Evolutionary conservation across 208 protist genomes (phyloP).

Genomic region (Crithidia expoeki): DNA sequence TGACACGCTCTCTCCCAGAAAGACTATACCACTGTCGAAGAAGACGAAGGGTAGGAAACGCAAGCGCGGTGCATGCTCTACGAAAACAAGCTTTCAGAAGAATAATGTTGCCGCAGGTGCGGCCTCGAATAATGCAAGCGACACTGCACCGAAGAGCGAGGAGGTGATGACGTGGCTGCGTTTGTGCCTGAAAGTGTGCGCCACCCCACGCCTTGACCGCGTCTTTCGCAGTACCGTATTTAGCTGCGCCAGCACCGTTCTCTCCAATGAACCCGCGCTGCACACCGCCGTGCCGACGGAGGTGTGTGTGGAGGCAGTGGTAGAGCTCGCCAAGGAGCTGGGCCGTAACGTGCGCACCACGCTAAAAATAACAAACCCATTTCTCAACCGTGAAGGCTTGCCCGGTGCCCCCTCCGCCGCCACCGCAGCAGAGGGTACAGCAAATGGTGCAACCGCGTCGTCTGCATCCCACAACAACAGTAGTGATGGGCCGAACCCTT

Average conservation of each 20-base stretch:
- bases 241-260: constrained; percentile 30
- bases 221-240: constrained; percentile 34
- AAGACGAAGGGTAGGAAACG: constrained; percentile 15
- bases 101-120: background rate
- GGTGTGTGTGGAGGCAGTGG: constrained; percentile 4
- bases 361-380: constrained; percentile 35
- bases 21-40: background rate
- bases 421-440: background rate
- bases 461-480: background rate
- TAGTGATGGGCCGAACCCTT: background rate
- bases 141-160: background rate
- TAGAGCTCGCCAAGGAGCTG: constrained; percentile 31
- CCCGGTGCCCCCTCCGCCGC: background rate
- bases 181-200: constrained; percentile 31
- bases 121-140: background rate
- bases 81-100: too few relatives aligned
- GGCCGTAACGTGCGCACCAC: constrained; percentile 30
- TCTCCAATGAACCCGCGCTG: constrained; percentile 9
- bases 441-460: background rate
- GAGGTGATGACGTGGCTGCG: constrained; percentile 21
- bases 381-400: constrained; percentile 15
- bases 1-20: background rate
- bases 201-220: constrained; percentile 23
- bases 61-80: background rate
- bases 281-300: background rate